phyloP scores from a whole-genome alignment of 208 protist genomes.

The Leishmania tarentolae region DNA sequence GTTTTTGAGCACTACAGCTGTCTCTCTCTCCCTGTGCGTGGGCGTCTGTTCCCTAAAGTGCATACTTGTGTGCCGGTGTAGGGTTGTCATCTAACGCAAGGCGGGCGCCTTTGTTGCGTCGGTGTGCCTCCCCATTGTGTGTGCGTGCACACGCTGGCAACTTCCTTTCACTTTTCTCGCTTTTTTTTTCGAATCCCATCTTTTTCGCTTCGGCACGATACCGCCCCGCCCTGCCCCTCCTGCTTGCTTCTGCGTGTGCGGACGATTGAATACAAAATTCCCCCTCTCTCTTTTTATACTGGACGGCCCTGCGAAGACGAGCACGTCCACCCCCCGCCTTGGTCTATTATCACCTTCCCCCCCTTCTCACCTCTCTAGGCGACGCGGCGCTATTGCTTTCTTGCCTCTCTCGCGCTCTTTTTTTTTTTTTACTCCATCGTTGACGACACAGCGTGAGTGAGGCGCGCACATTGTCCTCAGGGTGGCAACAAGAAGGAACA shows the following conservation, averaged over 20 bases:
- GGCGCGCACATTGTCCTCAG: background rate
- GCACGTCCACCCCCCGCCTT: too few species aligned
- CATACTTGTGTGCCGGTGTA: background rate
- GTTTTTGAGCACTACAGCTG: background rate
- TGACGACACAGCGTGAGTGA: background rate
- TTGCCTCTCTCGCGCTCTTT: background rate
- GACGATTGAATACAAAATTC: background rate
- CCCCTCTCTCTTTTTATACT: background rate
- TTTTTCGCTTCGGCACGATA: conserved; percentile 6
- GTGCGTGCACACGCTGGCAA: background rate
- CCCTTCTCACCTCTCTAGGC: background rate
- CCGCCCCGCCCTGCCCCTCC: background rate
- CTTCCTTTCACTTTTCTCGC: background rate
- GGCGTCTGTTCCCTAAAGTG: background rate
- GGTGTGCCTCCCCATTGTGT: background rate
- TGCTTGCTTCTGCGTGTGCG: background rate
- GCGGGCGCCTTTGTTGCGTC: background rate
- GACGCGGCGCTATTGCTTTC: background rate
- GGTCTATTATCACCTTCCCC: background rate
- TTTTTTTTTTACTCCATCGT: background rate
- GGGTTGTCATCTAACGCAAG: background rate
- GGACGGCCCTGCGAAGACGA: background rate
- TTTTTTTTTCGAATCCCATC: background rate
- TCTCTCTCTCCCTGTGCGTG: background rate
- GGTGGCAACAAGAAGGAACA: background rate